phyloP scores from a whole-genome alignment of 2,329 filamentous ascomycete genomes.

The Lachnum nothofagi region DNA sequence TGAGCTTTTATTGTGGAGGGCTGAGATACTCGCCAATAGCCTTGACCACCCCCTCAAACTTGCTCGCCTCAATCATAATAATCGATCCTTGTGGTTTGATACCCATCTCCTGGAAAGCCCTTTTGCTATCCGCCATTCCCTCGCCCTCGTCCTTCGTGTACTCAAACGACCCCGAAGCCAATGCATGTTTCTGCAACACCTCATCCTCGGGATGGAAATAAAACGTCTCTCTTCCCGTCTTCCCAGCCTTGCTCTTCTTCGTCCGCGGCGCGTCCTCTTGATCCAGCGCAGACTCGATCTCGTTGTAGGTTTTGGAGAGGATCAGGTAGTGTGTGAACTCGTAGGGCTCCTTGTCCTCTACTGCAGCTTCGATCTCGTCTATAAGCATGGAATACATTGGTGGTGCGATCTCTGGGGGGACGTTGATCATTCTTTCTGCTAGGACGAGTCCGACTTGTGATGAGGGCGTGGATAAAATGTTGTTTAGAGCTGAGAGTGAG shows the following conservation, averaged over 20 bases:
- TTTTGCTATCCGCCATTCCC: conserved; percentile 79
- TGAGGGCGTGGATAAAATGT: conserved; percentile 50
- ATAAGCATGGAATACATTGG: conserved; percentile 92
- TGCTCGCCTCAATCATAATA: conserved; percentile 77
- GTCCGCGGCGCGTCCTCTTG: conserved; percentile 55
- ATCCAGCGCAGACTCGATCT: conserved; percentile 77
- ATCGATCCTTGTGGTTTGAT: conserved; percentile 78
- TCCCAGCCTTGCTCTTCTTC: conserved; percentile 63
- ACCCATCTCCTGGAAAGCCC: conserved; percentile 90
- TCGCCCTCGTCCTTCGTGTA: conserved; percentile 76
- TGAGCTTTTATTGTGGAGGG: conserved; percentile 39
- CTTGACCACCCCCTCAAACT: conserved; percentile 71
- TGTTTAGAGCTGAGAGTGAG: conserved; percentile 50
- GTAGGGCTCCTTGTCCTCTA: conserved; percentile 89
- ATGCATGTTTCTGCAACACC: conserved; percentile 70
- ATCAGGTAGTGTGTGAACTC: conserved; percentile 90
- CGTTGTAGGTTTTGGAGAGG: conserved; percentile 84
- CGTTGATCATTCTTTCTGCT: conserved; percentile 93
- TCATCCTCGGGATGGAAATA: conserved; percentile 98
- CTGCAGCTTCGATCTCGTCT: conserved; percentile 82
- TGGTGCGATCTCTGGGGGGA: conserved; percentile 86
- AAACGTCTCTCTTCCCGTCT: conserved; percentile 59
- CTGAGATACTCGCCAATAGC: conserved; percentile 70
- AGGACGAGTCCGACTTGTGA: conserved; percentile 75
- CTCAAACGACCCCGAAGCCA: conserved; percentile 64